Conservation (phyloP, 371 early-diverging fungal species). For the Mucor racemosus region DNA sequence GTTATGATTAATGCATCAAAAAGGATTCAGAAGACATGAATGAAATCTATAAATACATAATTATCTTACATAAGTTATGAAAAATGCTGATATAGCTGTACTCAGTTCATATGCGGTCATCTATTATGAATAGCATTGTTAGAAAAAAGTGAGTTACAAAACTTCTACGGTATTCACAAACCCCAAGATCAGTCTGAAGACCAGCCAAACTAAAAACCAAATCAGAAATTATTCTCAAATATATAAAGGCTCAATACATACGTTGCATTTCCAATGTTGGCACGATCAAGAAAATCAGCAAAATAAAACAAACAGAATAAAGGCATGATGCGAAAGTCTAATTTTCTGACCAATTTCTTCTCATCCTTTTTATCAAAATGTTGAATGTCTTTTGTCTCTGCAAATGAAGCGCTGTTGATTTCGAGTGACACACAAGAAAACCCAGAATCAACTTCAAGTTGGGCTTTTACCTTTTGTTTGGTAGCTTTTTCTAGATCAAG, state of each 20-base stretch:
- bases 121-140: slow-evolving; percentile 8
- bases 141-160: neutral
- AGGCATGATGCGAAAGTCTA: slow-evolving; percentile 48
- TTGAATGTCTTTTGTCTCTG: neutral
- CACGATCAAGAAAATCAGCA: slow-evolving; percentile 42
- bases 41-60: neutral
- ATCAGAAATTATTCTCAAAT: neutral
- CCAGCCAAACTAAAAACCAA: slow-evolving; percentile 26
- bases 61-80: slow-evolving; percentile 37
- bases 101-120: slow-evolving; percentile 32
- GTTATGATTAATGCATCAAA: neutral
- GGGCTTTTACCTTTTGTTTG: neutral
- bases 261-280: slow-evolving; percentile 47
- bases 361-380: slow-evolving; percentile 20
- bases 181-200: slow-evolving; percentile 26
- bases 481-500: neutral
- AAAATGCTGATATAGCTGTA: slow-evolving; percentile 37
- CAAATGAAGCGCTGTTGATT: neutral
- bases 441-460: slow-evolving; percentile 6
- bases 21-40: neutral
- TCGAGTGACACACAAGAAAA: slow-evolving; percentile 9
- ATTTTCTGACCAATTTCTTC: slow-evolving; percentile 32
- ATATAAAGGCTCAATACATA: slow-evolving; percentile 14
- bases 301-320: slow-evolving; percentile 51
- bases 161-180: neutral